Percentiles rank a stretch among this genome's conserved stretches.
These are phyloP conservation scores for Zizania latifolia DNA, from an alignment of 176 grass and related monocot species.

Conservation along the genomic window DNA sequence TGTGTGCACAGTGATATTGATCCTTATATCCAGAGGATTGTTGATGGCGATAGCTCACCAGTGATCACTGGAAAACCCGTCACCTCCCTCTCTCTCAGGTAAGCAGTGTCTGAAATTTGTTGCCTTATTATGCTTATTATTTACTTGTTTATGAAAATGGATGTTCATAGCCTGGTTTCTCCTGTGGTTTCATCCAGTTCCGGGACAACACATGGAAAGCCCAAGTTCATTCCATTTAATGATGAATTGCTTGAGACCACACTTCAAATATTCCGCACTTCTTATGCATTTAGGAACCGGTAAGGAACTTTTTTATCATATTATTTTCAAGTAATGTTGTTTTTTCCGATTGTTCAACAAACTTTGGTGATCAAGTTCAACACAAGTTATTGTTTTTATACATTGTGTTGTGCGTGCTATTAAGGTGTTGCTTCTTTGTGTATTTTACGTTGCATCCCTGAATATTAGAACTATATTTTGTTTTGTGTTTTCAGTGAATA, in stretches of 20 bases:
- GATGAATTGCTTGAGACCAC: conserved; percentile 85
- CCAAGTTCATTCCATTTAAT: conserved; percentile 87
- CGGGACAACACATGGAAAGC: conserved; percentile 90
- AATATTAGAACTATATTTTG: background rate
- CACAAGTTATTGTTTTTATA: background rate
- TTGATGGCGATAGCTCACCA: conserved; percentile 43
- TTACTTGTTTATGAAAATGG: background rate
- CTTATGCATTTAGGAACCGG: conserved; percentile 92
- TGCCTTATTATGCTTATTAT: background rate
- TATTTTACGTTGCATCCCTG: background rate
- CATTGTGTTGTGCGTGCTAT: background rate
- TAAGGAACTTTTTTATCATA: conserved; percentile 33
- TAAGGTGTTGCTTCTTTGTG: background rate
- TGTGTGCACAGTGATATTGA: conserved; percentile 68
- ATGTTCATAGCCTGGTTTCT: background rate
- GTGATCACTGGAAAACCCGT: conserved; percentile 82
- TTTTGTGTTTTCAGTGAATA: conserved; percentile 52
- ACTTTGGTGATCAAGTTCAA: background rate
- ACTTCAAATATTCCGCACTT: conserved; percentile 74
- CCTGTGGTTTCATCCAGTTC: conserved; percentile 51
- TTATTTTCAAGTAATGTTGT: background rate
- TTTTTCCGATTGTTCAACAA: background rate
- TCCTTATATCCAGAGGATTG: conserved; percentile 69
- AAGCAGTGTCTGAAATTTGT: background rate
- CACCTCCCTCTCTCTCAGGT: conserved; percentile 83